Percentiles rank a stretch among this genome's conserved stretches.
Evolutionary conservation across 148 eudicot genomes (phyloP).

Genomic region (Vaccinium vitisidaea): DNA sequence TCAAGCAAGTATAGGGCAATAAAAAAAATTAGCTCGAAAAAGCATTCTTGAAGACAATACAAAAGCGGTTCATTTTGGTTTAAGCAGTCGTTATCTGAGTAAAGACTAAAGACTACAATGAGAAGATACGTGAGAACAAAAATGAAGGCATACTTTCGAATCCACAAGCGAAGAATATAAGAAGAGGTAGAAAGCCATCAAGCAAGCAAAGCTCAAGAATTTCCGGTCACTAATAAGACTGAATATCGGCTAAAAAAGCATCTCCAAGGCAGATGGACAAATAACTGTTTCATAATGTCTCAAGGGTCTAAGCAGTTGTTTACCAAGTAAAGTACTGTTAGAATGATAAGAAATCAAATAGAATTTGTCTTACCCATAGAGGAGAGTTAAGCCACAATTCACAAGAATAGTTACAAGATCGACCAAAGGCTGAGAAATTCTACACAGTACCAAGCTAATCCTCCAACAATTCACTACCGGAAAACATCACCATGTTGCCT

Average conservation of each 20-base stretch:
- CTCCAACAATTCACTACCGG: background rate
- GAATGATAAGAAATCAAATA: background rate
- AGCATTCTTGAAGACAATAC: background rate
- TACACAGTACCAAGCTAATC: background rate
- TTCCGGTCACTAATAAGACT: background rate
- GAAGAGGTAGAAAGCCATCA: no score
- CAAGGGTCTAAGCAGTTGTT: background rate
- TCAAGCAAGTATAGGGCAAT: background rate
- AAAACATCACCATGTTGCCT: background rate
- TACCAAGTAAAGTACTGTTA: background rate
- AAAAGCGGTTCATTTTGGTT: background rate
- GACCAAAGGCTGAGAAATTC: background rate
- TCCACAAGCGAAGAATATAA: background rate
- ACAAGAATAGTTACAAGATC: background rate
- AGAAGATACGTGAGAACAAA: background rate
- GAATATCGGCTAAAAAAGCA: background rate
- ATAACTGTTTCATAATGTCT: background rate
- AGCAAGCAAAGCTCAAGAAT: background rate
- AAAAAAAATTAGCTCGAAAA: background rate
- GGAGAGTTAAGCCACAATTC: background rate
- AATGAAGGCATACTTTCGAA: background rate
- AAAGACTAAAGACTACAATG: background rate
- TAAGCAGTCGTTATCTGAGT: background rate
- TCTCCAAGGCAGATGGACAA: background rate
- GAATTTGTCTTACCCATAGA: background rate